Conservation (phyloP, 306 rosid species). For the Sechiopsis laciniata region DNA sequence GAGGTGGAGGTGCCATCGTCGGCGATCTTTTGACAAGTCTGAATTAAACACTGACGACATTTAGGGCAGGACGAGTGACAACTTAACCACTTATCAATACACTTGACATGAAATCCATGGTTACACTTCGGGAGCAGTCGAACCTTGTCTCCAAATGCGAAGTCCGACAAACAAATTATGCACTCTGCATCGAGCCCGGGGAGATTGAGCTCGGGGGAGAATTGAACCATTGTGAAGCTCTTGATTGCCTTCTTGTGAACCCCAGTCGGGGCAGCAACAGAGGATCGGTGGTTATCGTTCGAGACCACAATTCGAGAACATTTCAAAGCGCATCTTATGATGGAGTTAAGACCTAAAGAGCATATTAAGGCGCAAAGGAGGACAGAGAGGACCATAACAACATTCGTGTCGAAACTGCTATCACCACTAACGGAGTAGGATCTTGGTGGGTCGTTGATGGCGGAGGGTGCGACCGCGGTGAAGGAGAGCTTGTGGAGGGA, state of each 20-base stretch:
- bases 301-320: constrained; percentile 47
- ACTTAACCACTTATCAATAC: constrained; percentile 84
- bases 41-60: constrained; percentile 74
- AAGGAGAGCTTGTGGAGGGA: constrained; percentile 6
- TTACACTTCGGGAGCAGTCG: constrained; percentile 73
- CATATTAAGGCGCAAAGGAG: constrained; percentile 77
- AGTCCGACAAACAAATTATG: constrained; percentile 68
- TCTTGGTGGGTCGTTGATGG: constrained; percentile 31
- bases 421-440: constrained; percentile 36
- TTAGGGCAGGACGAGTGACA: constrained; percentile 91
- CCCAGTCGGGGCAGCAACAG: constrained; percentile 40
- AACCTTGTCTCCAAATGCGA: constrained; percentile 47
- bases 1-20: constrained; percentile 31
- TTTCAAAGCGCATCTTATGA: constrained; percentile 66
- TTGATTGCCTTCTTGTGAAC: constrained; percentile 69
- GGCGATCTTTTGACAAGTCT: constrained; percentile 66
- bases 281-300: neutral
- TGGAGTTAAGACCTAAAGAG: constrained; percentile 75
- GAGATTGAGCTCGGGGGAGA: constrained; percentile 42
- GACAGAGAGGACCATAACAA: constrained; percentile 90
- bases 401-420: constrained; percentile 68
- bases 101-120: constrained; percentile 79
- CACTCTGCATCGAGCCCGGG: constrained; percentile 67
- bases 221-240: constrained; percentile 51
- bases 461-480: constrained; percentile 30